These are phyloP conservation scores for Geoglossum glabrum DNA, from an alignment of 495 filamentous ascomycete species.

Conservation along the genomic window DNA sequence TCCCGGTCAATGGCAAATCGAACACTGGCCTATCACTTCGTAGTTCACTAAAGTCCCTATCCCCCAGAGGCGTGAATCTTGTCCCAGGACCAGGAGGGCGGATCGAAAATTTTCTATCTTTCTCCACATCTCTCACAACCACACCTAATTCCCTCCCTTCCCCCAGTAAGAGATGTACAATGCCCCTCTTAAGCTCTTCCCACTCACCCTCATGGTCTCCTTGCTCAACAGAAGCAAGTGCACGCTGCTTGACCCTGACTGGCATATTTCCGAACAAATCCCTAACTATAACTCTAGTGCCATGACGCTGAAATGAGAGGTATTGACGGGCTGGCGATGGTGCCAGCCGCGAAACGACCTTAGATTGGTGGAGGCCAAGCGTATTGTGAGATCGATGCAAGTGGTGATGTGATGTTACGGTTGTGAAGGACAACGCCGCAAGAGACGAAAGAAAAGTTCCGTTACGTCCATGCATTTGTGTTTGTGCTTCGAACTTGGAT, in stretches of 20 bases:
- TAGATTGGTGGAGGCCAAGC: conserved; percentile 49
- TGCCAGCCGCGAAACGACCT: conserved; percentile 41
- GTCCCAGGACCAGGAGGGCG: conserved; percentile 9
- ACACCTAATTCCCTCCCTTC: conserved; percentile 30
- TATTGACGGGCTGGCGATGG: conserved; percentile 43
- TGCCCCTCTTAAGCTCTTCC: conserved; percentile 36
- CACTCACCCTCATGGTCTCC: conserved; percentile 36
- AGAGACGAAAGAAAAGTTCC: conserved; percentile 66
- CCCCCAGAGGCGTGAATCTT: not conserved
- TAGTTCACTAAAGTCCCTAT: not conserved
- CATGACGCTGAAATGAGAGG: conserved; percentile 36
- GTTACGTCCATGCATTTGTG: conserved; percentile 39
- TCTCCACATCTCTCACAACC: conserved; percentile 23
- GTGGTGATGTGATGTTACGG: conserved; percentile 56
- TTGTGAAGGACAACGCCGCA: conserved; percentile 54
- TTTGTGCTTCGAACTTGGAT: conserved; percentile 38
- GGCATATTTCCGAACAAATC: conserved; percentile 93
- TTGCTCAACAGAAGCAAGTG: not conserved
- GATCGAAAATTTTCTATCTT: conserved; percentile 17
- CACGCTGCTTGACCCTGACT: conserved; percentile 76
- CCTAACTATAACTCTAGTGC: conserved; percentile 61
- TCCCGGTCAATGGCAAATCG: conserved; percentile 21
- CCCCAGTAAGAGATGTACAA: conserved; percentile 46
- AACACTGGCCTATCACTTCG: not conserved
- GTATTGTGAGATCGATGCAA: conserved; percentile 44